Evolutionary conservation across 495 filamentous ascomycete genomes (phyloP).

Genomic region (Penicillium lagena): DNA sequence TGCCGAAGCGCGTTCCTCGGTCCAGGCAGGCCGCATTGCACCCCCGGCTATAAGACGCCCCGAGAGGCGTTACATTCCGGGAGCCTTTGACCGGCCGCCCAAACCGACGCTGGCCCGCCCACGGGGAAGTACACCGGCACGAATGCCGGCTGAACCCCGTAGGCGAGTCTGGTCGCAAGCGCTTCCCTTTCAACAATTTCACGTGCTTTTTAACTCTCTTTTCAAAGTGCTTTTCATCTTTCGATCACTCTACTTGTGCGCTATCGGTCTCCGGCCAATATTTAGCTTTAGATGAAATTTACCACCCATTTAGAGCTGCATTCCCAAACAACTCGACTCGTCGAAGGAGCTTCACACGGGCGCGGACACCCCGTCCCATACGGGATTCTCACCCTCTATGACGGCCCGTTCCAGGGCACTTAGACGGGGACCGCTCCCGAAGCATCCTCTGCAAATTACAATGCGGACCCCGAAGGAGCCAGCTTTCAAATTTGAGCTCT

Average conservation of each 20-base stretch:
- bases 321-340: background rate
- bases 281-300: slow-evolving; percentile 71
- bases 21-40: slow-evolving; percentile 43
- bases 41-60: slow-evolving; percentile 57
- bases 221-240: too few relatives aligned
- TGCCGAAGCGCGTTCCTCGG: slow-evolving; percentile 50
- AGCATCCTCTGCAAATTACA: too few relatives aligned
- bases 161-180: slow-evolving; percentile 57
- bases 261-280: slow-evolving; percentile 63
- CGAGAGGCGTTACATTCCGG: slow-evolving; percentile 51
- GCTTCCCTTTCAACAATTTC: slow-evolving; percentile 75
- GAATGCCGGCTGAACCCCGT: slow-evolving; percentile 48
- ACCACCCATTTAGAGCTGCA: slow-evolving; percentile 54
- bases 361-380: too few relatives aligned
- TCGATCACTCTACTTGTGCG: slow-evolving; percentile 62
- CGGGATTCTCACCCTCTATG: too few relatives aligned
- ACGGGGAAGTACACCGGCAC: slow-evolving; percentile 47
- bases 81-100: slow-evolving; percentile 48
- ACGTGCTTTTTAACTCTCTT: slow-evolving; percentile 53
- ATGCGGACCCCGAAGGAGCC: too few relatives aligned
- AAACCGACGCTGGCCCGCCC: slow-evolving; percentile 60
- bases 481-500: too few relatives aligned
- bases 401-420: too few relatives aligned
- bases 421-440: too few relatives aligned
- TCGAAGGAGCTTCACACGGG: too few relatives aligned